phyloP scores from a whole-genome alignment of 371 early-diverging fungal genomes.

The Mortierella sp. region DNA sequence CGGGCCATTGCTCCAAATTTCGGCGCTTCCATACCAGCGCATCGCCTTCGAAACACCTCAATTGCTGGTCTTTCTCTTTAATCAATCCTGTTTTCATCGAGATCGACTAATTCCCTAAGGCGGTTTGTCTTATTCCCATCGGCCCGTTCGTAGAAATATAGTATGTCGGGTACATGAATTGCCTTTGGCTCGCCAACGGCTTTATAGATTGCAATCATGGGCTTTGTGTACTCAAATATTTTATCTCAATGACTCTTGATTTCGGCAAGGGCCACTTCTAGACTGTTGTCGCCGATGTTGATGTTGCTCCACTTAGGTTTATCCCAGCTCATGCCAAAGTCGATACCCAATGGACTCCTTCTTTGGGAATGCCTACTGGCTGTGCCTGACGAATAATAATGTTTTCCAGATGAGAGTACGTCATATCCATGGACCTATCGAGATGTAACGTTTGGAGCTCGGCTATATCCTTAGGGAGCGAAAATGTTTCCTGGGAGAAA shows the following conservation, averaged over 20 bases:
- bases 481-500: not conserved
- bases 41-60: too few species aligned
- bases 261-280: too few species aligned
- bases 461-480: not conserved
- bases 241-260: not conserved
- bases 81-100: too few species aligned
- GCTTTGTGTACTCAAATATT: not conserved
- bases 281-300: too few species aligned
- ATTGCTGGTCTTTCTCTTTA: too few species aligned
- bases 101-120: too few species aligned
- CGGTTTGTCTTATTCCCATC: too few species aligned
- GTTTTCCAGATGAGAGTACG: not conserved
- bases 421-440: not conserved
- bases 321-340: too few species aligned
- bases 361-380: not conserved
- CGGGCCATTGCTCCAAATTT: too few species aligned
- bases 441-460: not conserved
- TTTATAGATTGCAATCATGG: conserved; percentile 8
- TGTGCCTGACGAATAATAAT: not conserved
- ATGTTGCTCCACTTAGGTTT: too few species aligned
- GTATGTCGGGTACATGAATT: not conserved
- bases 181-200: conserved; percentile 3
- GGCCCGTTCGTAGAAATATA: conserved; percentile 1
- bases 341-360: not conserved
- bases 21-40: too few species aligned